Evolutionary conservation across 2,329 filamentous ascomycete species (phyloP), one percentile per base, ranked within the genome.

Genomic region (Scleromitrula shiraiana): DNA sequence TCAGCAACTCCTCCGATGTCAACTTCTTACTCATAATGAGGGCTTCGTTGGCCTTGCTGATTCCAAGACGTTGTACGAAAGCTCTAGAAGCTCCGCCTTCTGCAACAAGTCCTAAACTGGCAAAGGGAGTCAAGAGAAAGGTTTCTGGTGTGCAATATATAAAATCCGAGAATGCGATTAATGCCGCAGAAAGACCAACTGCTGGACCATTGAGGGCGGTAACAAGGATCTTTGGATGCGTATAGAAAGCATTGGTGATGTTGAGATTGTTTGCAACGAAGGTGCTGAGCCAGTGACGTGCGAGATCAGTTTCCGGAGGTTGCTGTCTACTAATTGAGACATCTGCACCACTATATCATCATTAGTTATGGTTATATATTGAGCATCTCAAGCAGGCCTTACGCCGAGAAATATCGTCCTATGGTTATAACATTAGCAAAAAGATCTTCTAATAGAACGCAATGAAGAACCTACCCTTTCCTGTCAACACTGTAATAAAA

Each of bases 161-260:
- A 71, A 97, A 97, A 72, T 97, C 93, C 20, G 86, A 86, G 65
- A 88, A 85, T 23, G 82, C 83, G 50, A 88, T 72, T 0, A 97
- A 69, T 0, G 91, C 90, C 1, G 91, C 93, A 2, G 85, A 86
- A 26, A 97, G 82, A 5, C 93, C 93, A 45, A 98, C 76, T 9
- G 82, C 89, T 5, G 93, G 93, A 3, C 91, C 93, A 69, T 97
- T 97, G 56, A 97, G 82, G 0, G 88, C 93, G 0, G 83, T 83
- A 51, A 97, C 78, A 20, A 97, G 85, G 68, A 97, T 85, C 71
- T 97, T 96, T 59, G 89, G 87, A 69, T 97, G 93, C 12, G 82
- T 83, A 72, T 93, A 90, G 72, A 97, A 95, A 59, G 88, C 83
- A 59, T 88, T 83, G 2, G 90, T 93, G 60, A 88, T 78, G 74